Conservation (phyloP, 2,329 filamentous ascomycete genomes). For the Monosporascus sp. region DNA sequence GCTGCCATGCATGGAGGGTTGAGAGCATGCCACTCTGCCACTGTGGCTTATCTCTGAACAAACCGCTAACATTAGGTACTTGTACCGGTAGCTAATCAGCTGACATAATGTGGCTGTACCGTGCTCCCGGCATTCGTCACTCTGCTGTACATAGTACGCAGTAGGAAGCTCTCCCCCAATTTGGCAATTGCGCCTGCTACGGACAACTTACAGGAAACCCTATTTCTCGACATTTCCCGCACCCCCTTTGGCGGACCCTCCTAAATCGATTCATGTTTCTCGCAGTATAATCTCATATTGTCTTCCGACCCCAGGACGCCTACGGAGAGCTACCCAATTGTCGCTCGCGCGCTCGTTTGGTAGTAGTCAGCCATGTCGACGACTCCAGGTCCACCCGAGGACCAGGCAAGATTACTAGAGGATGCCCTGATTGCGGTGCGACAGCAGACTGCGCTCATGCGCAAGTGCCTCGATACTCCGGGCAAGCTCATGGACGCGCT, state of each 20-base stretch:
- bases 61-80: too few species aligned
- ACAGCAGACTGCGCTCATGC: constrained; percentile 95
- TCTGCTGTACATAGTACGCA: not conserved
- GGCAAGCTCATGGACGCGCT: constrained; percentile 99
- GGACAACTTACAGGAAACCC: not conserved
- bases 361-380: constrained; percentile 30
- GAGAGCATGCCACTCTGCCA: too few species aligned
- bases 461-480: constrained; percentile 92
- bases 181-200: not conserved
- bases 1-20: too few species aligned
- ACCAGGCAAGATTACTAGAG: constrained; percentile 89
- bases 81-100: too few species aligned
- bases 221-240: not conserved
- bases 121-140: not conserved
- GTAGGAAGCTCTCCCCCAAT: not conserved
- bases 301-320: not conserved
- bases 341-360: constrained; percentile 1
- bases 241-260: not conserved
- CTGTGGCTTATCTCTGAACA: too few species aligned
- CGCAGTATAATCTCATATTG: not conserved
- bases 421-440: constrained; percentile 95
- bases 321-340: not conserved
- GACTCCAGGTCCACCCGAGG: constrained; percentile 62
- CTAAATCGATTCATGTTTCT: not conserved
- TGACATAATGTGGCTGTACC: too few species aligned